These are phyloP conservation scores for Galeopsis tetrahit DNA, from an alignment of 257 asterid genomes.

Conservation along the genomic window DNA sequence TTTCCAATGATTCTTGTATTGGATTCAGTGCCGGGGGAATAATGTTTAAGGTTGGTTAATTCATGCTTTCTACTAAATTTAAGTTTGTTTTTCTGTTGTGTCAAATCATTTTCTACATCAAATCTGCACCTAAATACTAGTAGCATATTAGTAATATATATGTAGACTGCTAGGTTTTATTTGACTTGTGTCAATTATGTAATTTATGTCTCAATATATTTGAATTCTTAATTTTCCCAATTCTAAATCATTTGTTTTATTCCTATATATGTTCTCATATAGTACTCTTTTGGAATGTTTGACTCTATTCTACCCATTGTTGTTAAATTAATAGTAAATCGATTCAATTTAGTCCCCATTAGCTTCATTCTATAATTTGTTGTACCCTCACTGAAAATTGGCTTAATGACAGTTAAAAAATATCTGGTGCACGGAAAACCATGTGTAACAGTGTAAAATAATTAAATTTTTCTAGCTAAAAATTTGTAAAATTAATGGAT, in stretches of 20 bases:
- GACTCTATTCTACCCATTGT: neutral
- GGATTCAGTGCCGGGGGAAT: slow-evolving; percentile 57
- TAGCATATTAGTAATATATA: slow-evolving; percentile 14
- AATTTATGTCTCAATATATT: too few species aligned
- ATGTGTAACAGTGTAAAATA: too few species aligned
- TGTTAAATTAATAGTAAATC: neutral
- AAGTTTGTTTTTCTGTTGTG: slow-evolving; percentile 40
- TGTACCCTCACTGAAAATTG: too few species aligned
- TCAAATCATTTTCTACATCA: slow-evolving; percentile 43
- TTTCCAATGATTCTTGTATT: slow-evolving; percentile 28
- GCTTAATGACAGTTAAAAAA: too few species aligned
- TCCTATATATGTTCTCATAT: neutral
- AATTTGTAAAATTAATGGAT: too few species aligned
- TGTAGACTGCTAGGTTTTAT: slow-evolving; percentile 18
- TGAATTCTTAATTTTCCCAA: slow-evolving; percentile 15
- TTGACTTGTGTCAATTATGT: neutral
- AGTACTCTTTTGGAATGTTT: neutral
- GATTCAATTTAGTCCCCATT: slow-evolving; percentile 18
- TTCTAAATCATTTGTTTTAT: slow-evolving; percentile 6
- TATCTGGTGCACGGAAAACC: too few species aligned
- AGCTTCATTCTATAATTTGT: slow-evolving; percentile 20
- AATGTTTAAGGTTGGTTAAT: slow-evolving; percentile 28
- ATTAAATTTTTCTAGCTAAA: too few species aligned
- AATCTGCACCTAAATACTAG: slow-evolving; percentile 29
- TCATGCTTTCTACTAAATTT: neutral